These are phyloP conservation scores for Zea mays DNA, from an alignment of 176 grass and related monocot species.

Conservation along the genomic window DNA sequence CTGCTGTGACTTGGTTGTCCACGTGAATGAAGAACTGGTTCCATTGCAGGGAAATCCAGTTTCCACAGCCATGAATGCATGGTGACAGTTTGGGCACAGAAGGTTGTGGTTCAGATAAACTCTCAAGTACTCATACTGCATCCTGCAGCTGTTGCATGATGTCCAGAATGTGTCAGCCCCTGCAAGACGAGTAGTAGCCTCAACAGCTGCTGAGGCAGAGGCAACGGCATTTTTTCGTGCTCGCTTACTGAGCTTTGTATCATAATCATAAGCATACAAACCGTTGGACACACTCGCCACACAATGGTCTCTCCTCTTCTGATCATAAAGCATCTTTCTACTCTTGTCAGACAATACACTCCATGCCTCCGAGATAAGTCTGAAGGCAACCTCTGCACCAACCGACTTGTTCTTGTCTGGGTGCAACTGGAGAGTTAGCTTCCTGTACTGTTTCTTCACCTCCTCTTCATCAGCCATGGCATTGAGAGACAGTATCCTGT, in stretches of 20 bases:
- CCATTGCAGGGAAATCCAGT: slow-evolving; percentile 55
- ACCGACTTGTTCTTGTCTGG: slow-evolving; percentile 81
- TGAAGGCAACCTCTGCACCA: slow-evolving; percentile 67
- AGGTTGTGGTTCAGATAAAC: slow-evolving; percentile 81
- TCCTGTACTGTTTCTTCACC: slow-evolving; percentile 73
- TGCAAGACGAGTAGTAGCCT: slow-evolving; percentile 29
- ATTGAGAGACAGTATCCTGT: slow-evolving; percentile 52
- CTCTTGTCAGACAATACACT: slow-evolving; percentile 66
- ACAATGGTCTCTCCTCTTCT: slow-evolving; percentile 48
- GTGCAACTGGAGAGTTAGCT: slow-evolving; percentile 60
- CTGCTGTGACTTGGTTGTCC: slow-evolving; percentile 38
- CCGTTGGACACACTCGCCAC: slow-evolving; percentile 42
- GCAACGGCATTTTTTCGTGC: slow-evolving; percentile 38
- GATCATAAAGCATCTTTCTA: slow-evolving; percentile 54
- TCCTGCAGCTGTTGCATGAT: slow-evolving; percentile 69
- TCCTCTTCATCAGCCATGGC: slow-evolving; percentile 57
- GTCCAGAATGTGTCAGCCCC: slow-evolving; percentile 66
- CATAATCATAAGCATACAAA: slow-evolving; percentile 29
- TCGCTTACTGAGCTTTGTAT: slow-evolving; percentile 37
- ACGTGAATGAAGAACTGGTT: slow-evolving; percentile 46
- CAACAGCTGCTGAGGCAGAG: slow-evolving; percentile 10
- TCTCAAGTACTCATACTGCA: slow-evolving; percentile 80
- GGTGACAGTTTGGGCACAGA: slow-evolving; percentile 72
- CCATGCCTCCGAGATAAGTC: slow-evolving; percentile 74
- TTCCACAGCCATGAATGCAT: slow-evolving; percentile 69